phyloP scores from a whole-genome alignment of 163 green algal species.

The Chlamydomonas reinhardtii region DNA sequence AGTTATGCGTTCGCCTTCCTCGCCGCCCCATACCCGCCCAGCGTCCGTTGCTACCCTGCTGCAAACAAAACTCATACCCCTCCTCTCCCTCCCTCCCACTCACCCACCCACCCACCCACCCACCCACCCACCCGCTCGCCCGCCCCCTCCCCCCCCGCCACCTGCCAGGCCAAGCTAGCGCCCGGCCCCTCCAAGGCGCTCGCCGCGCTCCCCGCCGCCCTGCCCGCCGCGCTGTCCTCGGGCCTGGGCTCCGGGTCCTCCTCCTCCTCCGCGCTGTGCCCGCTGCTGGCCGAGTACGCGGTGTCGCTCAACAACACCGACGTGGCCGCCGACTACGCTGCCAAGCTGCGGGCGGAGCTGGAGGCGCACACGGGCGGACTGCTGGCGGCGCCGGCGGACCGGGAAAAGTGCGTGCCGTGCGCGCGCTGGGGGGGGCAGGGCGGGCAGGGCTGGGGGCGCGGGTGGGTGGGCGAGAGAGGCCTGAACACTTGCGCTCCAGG shows the following conservation, averaged over 20 bases:
- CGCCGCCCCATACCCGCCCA: no score
- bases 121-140: no score
- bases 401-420: constrained; percentile 16
- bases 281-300: constrained; percentile 46
- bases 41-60: no score
- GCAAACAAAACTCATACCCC: no score
- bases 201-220: constrained; percentile 10
- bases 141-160: background rate
- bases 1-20: no score
- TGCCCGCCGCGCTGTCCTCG: background rate
- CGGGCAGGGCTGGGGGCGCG: background rate
- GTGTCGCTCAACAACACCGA: constrained; percentile 92
- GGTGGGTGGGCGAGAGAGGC: no score
- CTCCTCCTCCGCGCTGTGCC: background rate
- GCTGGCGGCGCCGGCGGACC: constrained; percentile 1
- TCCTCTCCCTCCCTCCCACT: constrained; percentile 5
- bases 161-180: constrained; percentile 16
- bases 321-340: constrained; percentile 87
- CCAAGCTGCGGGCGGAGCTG: constrained; percentile 89
- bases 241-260: background rate
- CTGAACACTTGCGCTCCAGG: no score
- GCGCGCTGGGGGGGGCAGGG: background rate
- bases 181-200: constrained; percentile 31
- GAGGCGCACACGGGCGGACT: constrained; percentile 73
- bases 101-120: no score